Percentiles rank a stretch among this genome's conserved stretches.
Evolutionary conservation across 345 rosid genomes (phyloP).

Genomic region (Sisymbrium irio): DNA sequence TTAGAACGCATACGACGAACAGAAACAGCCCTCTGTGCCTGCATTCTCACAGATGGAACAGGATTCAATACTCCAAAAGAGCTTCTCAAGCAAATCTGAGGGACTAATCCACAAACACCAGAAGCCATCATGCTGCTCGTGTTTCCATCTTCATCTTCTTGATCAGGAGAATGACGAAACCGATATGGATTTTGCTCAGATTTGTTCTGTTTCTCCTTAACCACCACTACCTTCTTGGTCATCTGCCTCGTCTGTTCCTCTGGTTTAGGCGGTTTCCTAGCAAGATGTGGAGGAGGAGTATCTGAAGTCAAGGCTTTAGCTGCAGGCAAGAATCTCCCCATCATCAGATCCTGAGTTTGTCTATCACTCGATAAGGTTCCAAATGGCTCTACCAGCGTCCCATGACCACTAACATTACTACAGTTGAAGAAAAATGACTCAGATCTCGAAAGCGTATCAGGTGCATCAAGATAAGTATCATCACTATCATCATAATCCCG

Average conservation of each 20-base stretch:
- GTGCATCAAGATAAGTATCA: conserved; percentile 52
- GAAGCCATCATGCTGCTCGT: conserved; percentile 38
- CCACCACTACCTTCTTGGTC: conserved; percentile 11
- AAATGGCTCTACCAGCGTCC: conserved; percentile 37
- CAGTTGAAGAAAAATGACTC: conserved; percentile 60
- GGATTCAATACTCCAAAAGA: conserved; percentile 64
- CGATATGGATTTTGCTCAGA: conserved; percentile 30
- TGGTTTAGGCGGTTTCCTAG: conserved; percentile 46
- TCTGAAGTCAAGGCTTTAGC: conserved; percentile 89
- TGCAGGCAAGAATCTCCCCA: conserved; percentile 90
- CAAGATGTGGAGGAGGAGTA: conserved; percentile 49
- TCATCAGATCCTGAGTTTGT: conserved; percentile 71
- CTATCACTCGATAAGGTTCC: conserved; percentile 52
- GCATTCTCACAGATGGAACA: conserved; percentile 52
- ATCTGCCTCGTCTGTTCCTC: conserved; percentile 38
- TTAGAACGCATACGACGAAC: conserved; percentile 42
- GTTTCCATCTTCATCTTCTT: conserved; percentile 49
- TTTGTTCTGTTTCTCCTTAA: conserved; percentile 32
- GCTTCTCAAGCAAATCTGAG: conserved; percentile 62
- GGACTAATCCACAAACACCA: conserved; percentile 69
- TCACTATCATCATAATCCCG: conserved; percentile 35
- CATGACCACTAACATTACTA: conserved; percentile 48
- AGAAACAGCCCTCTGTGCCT: conserved; percentile 38
- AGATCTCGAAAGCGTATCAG: conserved; percentile 51
- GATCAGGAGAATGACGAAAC: conserved; percentile 34